phyloP scores from a whole-genome alignment of 305 asterid species.

The Rubia tinctorum region DNA sequence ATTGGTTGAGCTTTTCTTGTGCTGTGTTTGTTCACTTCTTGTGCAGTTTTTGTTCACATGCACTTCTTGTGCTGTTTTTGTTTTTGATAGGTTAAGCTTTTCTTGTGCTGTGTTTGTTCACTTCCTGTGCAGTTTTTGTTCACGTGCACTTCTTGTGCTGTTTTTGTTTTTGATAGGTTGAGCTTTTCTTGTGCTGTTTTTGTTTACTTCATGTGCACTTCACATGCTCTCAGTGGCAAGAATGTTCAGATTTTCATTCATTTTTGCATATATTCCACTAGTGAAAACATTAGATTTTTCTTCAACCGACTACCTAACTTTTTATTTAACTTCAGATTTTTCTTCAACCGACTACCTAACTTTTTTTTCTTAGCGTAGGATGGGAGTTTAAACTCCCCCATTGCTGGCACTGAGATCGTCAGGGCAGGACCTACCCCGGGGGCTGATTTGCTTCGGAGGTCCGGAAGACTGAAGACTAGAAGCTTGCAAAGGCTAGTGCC shows the following conservation, averaged over 20 bases:
- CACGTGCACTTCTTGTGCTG: too few species aligned
- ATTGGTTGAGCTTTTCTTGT: too few species aligned
- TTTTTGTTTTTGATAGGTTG: too few species aligned
- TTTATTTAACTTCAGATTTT: background rate
- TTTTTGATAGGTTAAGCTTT: too few species aligned
- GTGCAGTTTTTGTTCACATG: too few species aligned
- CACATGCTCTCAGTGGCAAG: background rate
- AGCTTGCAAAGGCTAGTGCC: background rate
- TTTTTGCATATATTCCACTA: background rate
- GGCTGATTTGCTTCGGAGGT: background rate
- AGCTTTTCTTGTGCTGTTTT: too few species aligned
- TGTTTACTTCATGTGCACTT: too few species aligned
- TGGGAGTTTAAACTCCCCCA: background rate
- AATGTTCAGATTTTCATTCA: background rate
- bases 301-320: background rate
- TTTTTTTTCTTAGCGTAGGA: background rate
- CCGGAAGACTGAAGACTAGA: constrained; percentile 10
- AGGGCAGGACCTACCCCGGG: background rate
- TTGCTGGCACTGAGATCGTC: background rate
- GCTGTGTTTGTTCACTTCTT: too few species aligned
- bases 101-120: too few species aligned
- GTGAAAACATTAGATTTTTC: background rate
- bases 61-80: too few species aligned
- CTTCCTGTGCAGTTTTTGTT: too few species aligned
- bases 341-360: background rate